These are phyloP conservation scores for Hypoxylon crocopeplum DNA, from an alignment of 495 filamentous ascomycete species.

Conservation along the genomic window DNA sequence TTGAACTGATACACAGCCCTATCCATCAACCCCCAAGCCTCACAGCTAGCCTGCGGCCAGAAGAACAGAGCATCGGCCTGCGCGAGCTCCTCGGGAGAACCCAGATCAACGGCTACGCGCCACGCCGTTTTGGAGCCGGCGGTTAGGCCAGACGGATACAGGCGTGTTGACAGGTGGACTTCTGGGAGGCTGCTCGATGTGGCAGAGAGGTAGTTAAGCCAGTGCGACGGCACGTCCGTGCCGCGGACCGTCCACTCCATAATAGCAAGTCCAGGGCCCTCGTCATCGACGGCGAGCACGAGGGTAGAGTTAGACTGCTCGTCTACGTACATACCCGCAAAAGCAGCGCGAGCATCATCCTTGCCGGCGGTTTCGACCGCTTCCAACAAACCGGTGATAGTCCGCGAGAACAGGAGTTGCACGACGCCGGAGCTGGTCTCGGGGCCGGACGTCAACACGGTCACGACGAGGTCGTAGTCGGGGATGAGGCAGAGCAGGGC, in stretches of 20 bases:
- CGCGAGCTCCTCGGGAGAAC: constrained; percentile 16
- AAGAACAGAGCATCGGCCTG: constrained; percentile 43
- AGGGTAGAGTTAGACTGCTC: constrained; percentile 48
- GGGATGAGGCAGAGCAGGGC: constrained; percentile 55
- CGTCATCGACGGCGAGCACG: constrained; percentile 36
- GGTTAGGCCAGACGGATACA: constrained; percentile 22
- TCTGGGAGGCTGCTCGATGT: neutral
- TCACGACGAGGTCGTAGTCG: constrained; percentile 59
- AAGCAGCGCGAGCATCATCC: constrained; percentile 44
- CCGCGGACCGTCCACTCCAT: constrained; percentile 13
- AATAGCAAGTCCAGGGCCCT: constrained; percentile 10
- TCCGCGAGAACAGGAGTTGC: constrained; percentile 37
- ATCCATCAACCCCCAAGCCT: constrained; percentile 20
- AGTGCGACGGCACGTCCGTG: constrained; percentile 6
- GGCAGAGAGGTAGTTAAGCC: constrained; percentile 9
- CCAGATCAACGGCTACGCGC: constrained; percentile 11
- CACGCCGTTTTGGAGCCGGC: constrained; percentile 14
- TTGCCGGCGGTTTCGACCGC: constrained; percentile 52
- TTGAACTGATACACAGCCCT: constrained; percentile 17
- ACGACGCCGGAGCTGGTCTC: constrained; percentile 37
- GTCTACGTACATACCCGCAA: constrained; percentile 49
- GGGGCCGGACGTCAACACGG: constrained; percentile 49
- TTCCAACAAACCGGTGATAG: constrained; percentile 28
- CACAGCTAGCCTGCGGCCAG: constrained; percentile 56
- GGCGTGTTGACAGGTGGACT: constrained; percentile 1